phyloP scores from a whole-genome alignment of 2,329 filamentous ascomycete species.

The Nannizzia gypsea region DNA sequence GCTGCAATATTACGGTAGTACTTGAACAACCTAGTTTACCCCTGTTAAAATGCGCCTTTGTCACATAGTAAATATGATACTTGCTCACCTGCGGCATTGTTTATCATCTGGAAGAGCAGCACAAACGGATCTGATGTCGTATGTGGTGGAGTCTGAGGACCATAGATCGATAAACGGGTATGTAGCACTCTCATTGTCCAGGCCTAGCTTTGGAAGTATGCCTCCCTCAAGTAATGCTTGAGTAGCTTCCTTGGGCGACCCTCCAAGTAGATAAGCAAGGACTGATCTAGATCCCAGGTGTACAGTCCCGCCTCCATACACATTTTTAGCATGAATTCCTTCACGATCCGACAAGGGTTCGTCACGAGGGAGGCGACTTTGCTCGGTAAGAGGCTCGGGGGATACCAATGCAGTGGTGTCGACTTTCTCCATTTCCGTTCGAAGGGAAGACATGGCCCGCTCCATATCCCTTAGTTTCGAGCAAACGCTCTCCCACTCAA shows the following conservation, averaged over 20 bases:
- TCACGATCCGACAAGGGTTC: constrained; percentile 26
- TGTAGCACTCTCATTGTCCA: constrained; percentile 53
- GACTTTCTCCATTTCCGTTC: constrained; percentile 28
- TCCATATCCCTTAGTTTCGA: constrained; percentile 34
- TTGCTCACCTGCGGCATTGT: constrained; percentile 42
- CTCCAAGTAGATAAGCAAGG: constrained; percentile 47
- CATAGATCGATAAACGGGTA: constrained; percentile 56
- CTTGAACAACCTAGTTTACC: constrained; percentile 10
- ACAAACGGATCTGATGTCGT: constrained; percentile 46
- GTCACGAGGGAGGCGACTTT: background rate
- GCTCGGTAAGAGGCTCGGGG: constrained; percentile 7
- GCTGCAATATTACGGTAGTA: constrained; percentile 20
- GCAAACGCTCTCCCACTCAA: constrained; percentile 35
- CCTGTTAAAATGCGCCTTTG: background rate
- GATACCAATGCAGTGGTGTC: constrained; percentile 20
- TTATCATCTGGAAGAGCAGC: constrained; percentile 48
- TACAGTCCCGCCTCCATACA: constrained; percentile 48
- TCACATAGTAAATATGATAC: background rate
- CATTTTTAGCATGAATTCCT: constrained; percentile 50
- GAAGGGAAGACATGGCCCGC: constrained; percentile 29
- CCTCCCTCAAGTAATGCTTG: constrained; percentile 49
- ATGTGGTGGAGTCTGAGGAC: constrained; percentile 49
- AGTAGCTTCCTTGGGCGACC: constrained; percentile 35
- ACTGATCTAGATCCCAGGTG: constrained; percentile 52
- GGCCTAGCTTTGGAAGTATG: constrained; percentile 49